These are phyloP conservation scores for Ambrosia artemisiifolia DNA, from an alignment of 129 eudicot species.

Conservation along the genomic window DNA sequence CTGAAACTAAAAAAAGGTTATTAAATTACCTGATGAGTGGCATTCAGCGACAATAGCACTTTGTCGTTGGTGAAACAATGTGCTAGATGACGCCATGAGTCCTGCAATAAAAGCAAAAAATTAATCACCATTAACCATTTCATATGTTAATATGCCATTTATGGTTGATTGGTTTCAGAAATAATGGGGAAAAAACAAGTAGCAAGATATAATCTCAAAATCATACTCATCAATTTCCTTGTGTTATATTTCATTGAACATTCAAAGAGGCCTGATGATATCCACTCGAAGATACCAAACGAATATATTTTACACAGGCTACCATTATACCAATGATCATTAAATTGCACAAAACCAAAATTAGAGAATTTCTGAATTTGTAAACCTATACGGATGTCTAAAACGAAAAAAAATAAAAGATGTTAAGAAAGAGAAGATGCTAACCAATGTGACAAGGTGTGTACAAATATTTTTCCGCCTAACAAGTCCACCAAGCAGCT, in stretches of 20 bases:
- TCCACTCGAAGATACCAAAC: neutral
- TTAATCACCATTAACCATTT: constrained; percentile 6
- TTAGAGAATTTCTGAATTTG: constrained; percentile 4
- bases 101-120: constrained; percentile 53
- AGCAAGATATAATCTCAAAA: constrained; percentile 8
- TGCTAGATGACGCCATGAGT: constrained; percentile 78
- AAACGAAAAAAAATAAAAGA: neutral
- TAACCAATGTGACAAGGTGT: constrained; percentile 79
- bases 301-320: neutral
- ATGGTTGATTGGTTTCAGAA: constrained; percentile 11
- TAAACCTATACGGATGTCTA: neutral
- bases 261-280: neutral
- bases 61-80: constrained; percentile 63
- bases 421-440: constrained; percentile 24
- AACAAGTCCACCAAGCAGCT: constrained; percentile 87
- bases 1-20: constrained; percentile 1
- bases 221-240: constrained; percentile 6
- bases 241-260: neutral
- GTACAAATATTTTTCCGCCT: constrained; percentile 61
- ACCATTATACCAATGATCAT: constrained; percentile 2
- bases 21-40: constrained; percentile 65
- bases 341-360: neutral
- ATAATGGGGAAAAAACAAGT: neutral
- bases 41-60: constrained; percentile 51
- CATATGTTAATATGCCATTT: constrained; percentile 1